Evolutionary conservation across 192 early-diverging fungal genomes (phyloP).

Genomic region (Rhizophagus clarus): DNA sequence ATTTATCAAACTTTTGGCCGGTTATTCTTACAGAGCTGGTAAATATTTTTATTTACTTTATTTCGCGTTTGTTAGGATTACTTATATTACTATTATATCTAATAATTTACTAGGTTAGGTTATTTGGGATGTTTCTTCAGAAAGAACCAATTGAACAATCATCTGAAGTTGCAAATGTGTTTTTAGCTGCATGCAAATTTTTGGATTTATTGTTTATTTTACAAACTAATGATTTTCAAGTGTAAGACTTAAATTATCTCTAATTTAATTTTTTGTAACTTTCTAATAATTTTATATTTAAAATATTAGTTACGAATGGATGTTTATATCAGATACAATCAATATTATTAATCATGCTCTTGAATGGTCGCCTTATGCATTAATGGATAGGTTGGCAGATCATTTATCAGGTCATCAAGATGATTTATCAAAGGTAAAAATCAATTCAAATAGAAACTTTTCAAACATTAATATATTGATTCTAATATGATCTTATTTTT

Average conservation of each 20-base stretch:
- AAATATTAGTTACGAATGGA: constrained; percentile 82
- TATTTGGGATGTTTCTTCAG: constrained; percentile 64
- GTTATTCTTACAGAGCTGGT: constrained; percentile 87
- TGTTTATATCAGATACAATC: constrained; percentile 86
- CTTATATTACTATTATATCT: not conserved
- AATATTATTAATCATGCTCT: constrained; percentile 56
- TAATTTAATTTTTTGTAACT: not conserved
- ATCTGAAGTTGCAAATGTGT: constrained; percentile 68
- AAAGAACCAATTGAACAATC: constrained; percentile 47
- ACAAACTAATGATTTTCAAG: constrained; percentile 80
- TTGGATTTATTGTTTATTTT: constrained; percentile 81
- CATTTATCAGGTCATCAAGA: constrained; percentile 49
- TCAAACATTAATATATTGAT: not conserved
- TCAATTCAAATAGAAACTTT: not conserved
- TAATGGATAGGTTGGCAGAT: constrained; percentile 68
- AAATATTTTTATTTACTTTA: constrained; percentile 24
- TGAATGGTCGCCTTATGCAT: constrained; percentile 55
- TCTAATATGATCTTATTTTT: not conserved
- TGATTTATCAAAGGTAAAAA: constrained; percentile 12
- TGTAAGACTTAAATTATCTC: constrained; percentile 52
- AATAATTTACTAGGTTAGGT: constrained; percentile 52
- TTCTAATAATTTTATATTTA: not conserved
- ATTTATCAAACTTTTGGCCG: constrained; percentile 91
- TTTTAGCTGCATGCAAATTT: constrained; percentile 87
- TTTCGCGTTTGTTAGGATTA: not conserved